Conservation (phyloP, 2,329 filamentous ascomycete species). For the Clonostachys byssicola region DNA sequence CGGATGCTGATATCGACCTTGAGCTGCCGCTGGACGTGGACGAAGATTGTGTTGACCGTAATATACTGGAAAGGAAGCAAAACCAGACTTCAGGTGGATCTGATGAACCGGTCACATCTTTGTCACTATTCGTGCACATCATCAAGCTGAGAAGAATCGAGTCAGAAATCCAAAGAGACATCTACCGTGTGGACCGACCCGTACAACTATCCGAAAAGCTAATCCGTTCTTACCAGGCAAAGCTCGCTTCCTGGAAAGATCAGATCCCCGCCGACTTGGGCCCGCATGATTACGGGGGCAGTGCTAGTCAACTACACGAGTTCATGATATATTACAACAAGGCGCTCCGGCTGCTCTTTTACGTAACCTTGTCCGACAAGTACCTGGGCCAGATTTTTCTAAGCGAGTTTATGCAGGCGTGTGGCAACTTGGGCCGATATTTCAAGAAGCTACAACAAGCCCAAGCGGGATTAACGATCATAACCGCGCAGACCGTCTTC, state of each 20-base stretch:
- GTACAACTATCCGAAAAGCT: background rate
- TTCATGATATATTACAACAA: background rate
- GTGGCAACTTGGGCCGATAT: background rate
- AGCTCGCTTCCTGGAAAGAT: no score
- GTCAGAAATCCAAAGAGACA: background rate
- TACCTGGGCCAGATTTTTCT: background rate
- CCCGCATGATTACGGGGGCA: no score
- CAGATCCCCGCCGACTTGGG: no score
- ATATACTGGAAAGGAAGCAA: background rate
- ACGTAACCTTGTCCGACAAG: background rate
- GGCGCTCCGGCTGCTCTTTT: background rate
- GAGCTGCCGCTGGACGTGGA: background rate
- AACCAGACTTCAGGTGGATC: background rate
- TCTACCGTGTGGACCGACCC: background rate
- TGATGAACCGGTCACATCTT: no score
- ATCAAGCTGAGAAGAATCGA: background rate
- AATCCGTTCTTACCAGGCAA: no score
- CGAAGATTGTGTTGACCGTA: background rate
- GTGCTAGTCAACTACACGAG: no score
- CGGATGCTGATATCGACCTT: background rate
- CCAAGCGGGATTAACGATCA: background rate
- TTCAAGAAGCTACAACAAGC: background rate
- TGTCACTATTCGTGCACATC: background rate
- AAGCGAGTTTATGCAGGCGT: background rate
- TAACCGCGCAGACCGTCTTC: background rate